phyloP scores from a whole-genome alignment of 2,329 filamentous ascomycete genomes.

The Botrytis fabae region DNA sequence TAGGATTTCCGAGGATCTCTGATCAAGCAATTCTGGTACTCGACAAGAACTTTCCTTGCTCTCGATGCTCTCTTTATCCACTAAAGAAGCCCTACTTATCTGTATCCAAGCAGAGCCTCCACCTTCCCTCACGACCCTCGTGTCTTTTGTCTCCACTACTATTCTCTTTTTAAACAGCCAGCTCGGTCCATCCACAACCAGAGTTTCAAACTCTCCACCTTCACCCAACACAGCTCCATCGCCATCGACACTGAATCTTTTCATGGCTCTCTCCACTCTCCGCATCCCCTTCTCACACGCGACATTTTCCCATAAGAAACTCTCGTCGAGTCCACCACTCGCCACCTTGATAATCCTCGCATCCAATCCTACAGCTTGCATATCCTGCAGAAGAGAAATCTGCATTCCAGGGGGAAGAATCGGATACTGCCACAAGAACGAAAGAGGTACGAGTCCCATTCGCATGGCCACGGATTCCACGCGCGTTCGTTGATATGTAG shows the following conservation, averaged over 20 bases:
- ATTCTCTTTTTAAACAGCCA: slow-evolving; percentile 73
- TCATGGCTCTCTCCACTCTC: slow-evolving; percentile 55
- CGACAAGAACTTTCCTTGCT: slow-evolving; percentile 44
- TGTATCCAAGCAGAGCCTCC: slow-evolving; percentile 76
- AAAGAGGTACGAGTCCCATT: slow-evolving; percentile 77
- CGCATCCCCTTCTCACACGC: slow-evolving; percentile 54
- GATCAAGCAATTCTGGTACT: slow-evolving; percentile 67
- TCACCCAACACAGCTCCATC: slow-evolving; percentile 80
- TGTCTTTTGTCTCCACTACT: slow-evolving; percentile 55
- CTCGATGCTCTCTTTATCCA: slow-evolving; percentile 47
- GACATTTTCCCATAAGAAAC: slow-evolving; percentile 79
- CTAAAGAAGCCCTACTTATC: slow-evolving; percentile 55
- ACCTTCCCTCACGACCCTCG: slow-evolving; percentile 60
- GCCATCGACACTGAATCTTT: slow-evolving; percentile 64
- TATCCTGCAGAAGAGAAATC: slow-evolving; percentile 70
- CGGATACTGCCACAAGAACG: slow-evolving; percentile 92
- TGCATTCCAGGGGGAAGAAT: slow-evolving; percentile 57
- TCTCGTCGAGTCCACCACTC: slow-evolving; percentile 81
- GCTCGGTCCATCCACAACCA: slow-evolving; percentile 78
- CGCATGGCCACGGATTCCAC: slow-evolving; percentile 88
- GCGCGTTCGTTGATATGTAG: slow-evolving; percentile 93
- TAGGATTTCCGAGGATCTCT: slow-evolving; percentile 50
- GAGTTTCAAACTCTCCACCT: slow-evolving; percentile 93
- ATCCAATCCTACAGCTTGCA: slow-evolving; percentile 75
- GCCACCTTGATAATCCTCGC: slow-evolving; percentile 95